phyloP scores from a whole-genome alignment of 2,329 filamentous ascomycete species.

The Colletotrichum gigasporum region DNA sequence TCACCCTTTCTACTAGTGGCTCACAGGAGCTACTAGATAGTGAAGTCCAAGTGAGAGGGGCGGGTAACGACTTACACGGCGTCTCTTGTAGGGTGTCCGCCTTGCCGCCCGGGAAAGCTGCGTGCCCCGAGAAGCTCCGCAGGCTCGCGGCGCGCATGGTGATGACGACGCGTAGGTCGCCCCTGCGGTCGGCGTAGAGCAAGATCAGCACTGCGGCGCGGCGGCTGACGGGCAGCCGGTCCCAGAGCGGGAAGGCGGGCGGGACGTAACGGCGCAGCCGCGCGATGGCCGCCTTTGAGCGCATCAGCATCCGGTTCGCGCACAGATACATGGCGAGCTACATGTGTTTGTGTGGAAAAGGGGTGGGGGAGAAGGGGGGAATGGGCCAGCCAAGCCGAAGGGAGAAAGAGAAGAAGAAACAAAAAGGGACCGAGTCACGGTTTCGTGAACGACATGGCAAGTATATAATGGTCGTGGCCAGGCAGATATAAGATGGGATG shows the following conservation, averaged over 20 bases:
- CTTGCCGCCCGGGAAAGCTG: constrained; percentile 85
- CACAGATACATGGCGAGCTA: constrained; percentile 31
- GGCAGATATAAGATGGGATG: no score
- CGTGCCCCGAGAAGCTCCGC: constrained; percentile 82
- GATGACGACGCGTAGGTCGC: constrained; percentile 78
- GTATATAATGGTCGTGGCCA: no score
- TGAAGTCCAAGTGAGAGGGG: no score
- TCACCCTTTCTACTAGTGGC: no score
- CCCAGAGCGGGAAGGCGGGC: constrained; percentile 70
- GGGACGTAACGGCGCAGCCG: constrained; percentile 69
- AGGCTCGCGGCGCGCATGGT: constrained; percentile 73
- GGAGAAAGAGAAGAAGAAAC: background rate
- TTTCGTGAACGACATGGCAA: background rate
- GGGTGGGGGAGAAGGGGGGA: background rate
- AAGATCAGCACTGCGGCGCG: constrained; percentile 89
- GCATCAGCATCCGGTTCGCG: constrained; percentile 31
- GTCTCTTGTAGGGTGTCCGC: constrained; percentile 67
- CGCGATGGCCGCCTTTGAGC: constrained; percentile 63
- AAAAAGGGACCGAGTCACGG: background rate
- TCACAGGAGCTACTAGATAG: no score
- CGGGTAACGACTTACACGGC: constrained; percentile 59
- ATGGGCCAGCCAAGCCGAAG: background rate
- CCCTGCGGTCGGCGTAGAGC: constrained; percentile 84
- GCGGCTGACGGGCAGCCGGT: constrained; percentile 68
- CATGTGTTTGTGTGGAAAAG: constrained; percentile 4